These are phyloP conservation scores for Ophiocordyceps camponoti-leonardi DNA, from an alignment of 2,329 filamentous ascomycete species.

Conservation along the genomic window DNA sequence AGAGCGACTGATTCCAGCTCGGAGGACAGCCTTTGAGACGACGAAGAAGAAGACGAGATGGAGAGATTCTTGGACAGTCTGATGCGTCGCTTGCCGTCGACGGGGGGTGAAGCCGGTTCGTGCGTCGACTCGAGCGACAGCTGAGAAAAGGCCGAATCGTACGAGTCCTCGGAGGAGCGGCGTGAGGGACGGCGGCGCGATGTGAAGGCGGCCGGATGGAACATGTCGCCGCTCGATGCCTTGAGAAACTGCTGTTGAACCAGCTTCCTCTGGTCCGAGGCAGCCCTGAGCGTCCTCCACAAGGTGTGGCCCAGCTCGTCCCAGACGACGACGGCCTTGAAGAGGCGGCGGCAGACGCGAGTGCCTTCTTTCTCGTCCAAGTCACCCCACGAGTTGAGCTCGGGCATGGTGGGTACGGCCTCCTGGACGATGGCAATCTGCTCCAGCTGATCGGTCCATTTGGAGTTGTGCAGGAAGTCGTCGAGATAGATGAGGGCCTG, in stretches of 20 bases:
- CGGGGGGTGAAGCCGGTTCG: neutral
- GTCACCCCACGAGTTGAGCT: conserved; percentile 14
- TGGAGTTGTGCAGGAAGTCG: conserved; percentile 11
- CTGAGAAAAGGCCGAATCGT: neutral
- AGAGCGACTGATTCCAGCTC: neutral
- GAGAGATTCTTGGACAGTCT: conserved; percentile 1
- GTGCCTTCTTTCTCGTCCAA: conserved; percentile 18
- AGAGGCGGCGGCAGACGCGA: conserved; percentile 16
- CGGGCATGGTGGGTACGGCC: conserved; percentile 15
- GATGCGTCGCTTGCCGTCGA: neutral
- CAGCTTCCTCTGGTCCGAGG: conserved; percentile 4
- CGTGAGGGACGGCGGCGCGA: neutral
- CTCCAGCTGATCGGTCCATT: conserved; percentile 14
- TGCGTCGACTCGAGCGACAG: neutral
- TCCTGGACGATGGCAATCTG: conserved; percentile 17
- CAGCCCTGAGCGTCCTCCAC: conserved; percentile 11
- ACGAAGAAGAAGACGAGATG: neutral
- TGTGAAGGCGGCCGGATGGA: neutral
- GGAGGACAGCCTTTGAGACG: neutral
- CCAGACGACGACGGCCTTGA: conserved; percentile 21
- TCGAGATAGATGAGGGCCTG: conserved; percentile 15
- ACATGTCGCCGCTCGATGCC: neutral
- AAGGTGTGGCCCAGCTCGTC: conserved; percentile 18
- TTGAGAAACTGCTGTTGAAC: conserved; percentile 1
- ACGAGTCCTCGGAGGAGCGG: conserved; percentile 1